Base-by-base conservation (phyloP, 2,329 filamentous ascomycete genomes). In the Grosmannia penicillata region DNA sequence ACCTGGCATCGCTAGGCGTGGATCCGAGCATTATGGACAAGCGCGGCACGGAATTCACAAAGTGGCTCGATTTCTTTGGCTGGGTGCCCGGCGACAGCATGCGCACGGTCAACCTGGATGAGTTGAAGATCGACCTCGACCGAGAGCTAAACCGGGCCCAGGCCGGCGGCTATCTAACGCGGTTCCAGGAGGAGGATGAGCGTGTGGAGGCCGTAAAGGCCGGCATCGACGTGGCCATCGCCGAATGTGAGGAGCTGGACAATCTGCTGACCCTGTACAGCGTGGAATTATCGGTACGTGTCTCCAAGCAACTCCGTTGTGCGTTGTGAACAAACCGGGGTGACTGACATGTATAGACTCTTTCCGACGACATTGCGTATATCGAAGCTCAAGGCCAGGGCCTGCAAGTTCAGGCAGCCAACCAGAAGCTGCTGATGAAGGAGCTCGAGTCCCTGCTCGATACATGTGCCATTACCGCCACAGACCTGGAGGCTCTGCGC, bases 301-400 rank as follows among this genome's bases (percentile, higher is more conserved):
- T 40, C 8, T 14, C 15, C n/a, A n/a, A n/a, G n/a, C n/a, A n/a
- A n/a, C n/a, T n/a, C n/a, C n/a, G n/a, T n/a, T n/a, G n/a, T n/a
- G n/a, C n/a, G n/a, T n/a, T n/a, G n/a, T n/a, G n/a, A n/a, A n/a
- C n/a, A n/a, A n/a, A n/a, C n/a, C n/a, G n/a, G n/a, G n/a, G n/a
- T 36, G 5, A 13, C 21, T 4, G 14, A 6, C 18, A 47, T 22
- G 11, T 29, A 14, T 14, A 93, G 81, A 96, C 87, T 35, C 68
- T 98, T 23, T 86, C 87, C 40, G 89, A 96, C 36, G 91, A 98
- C 51, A 93, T 98, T 49, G 79, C 86, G 4, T 96, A 93, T 54
- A 96, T 98, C 47, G 91, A 98, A 61, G 86, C 91, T 2, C 91
- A 98, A 58, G 87, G 85, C 7, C 89, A 98, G 60, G 91, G 91